A percentile compares a stretch with the other conserved stretches of the same genome.
Conservation (phyloP, 2,329 filamentous ascomycete genomes). For the Sarocladium strictum region DNA sequence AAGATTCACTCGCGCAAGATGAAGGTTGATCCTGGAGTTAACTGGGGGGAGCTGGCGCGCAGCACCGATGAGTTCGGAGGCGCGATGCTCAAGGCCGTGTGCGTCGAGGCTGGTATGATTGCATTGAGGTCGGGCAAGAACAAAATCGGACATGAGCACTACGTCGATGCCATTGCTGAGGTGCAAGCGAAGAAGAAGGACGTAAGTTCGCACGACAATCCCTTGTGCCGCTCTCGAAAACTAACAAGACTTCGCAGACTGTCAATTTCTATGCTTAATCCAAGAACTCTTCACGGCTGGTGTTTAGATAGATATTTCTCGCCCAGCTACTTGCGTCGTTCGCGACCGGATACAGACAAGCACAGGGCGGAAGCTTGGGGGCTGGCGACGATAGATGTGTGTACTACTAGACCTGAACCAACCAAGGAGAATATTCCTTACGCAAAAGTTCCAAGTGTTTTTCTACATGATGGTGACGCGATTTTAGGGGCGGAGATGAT, state of each 20-base stretch:
- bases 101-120: constrained; percentile 99
- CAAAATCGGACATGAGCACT: constrained; percentile 97
- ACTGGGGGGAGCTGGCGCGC: constrained; percentile 91
- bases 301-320: neutral
- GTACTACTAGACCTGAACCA: constrained; percentile 9
- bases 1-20: constrained; percentile 98
- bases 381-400: neutral
- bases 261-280: constrained; percentile 51
- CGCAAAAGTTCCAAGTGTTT: too few relatives aligned
- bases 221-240: neutral
- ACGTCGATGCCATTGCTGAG: constrained; percentile 96
- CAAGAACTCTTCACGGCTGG: neutral
- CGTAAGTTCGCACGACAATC: constrained; percentile 33
- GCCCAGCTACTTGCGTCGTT: neutral
- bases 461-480: too few relatives aligned
- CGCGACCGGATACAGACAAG: neutral
- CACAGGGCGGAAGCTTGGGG: neutral
- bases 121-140: constrained; percentile 88
- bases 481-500: too few relatives aligned
- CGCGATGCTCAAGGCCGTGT: constrained; percentile 96
- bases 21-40: constrained; percentile 87
- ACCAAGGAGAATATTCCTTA: too few relatives aligned
- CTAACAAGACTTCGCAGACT: constrained; percentile 32
- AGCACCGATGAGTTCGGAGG: constrained; percentile 98
- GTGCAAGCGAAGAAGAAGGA: constrained; percentile 97